Evolutionary conservation across 805 yeast genomes (phyloP).

Genomic region (Hanseniaspora jakobsenii): DNA sequence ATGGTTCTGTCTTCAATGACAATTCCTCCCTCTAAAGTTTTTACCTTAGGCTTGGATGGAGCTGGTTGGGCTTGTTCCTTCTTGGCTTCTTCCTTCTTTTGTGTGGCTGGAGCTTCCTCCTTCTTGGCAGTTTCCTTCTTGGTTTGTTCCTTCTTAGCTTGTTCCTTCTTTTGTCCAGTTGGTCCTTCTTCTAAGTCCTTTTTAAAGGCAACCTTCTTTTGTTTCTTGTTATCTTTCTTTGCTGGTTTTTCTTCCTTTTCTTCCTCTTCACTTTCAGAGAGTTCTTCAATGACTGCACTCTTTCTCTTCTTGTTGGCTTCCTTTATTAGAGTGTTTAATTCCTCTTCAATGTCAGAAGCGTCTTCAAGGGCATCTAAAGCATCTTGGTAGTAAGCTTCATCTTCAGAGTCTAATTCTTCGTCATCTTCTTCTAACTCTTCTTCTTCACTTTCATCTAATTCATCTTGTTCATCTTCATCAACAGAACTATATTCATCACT

Average conservation of each 20-base stretch:
- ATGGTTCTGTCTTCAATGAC: conserved; percentile 80
- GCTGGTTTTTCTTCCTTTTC: conserved; percentile 21
- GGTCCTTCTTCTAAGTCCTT: conserved; percentile 93
- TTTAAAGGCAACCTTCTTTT: conserved; percentile 63
- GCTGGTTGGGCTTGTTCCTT: conserved; percentile 18
- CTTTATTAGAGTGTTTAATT: conserved; percentile 63
- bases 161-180: conserved; percentile 37
- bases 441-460: conserved; percentile 44
- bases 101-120: conserved; percentile 17
- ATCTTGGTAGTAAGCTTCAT: conserved; percentile 32
- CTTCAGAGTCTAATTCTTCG: conserved; percentile 23
- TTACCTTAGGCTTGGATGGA: conserved; percentile 40
- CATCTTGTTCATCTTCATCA: conserved; percentile 31
- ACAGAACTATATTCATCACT: conserved; percentile 30
- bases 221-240: conserved; percentile 28
- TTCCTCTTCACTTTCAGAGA: conserved; percentile 24
- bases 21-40: conserved; percentile 86
- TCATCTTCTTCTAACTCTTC: conserved; percentile 69
- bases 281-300: conserved; percentile 28
- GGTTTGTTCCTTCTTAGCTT: conserved; percentile 20
- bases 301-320: conserved; percentile 31
- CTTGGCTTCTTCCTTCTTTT: conserved; percentile 15
- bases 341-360: conserved; percentile 57
- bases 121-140: conserved; percentile 24
- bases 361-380: conserved; percentile 55